Conservation (phyloP, 2,329 filamentous ascomycete genomes). For the Coniella vitis region DNA sequence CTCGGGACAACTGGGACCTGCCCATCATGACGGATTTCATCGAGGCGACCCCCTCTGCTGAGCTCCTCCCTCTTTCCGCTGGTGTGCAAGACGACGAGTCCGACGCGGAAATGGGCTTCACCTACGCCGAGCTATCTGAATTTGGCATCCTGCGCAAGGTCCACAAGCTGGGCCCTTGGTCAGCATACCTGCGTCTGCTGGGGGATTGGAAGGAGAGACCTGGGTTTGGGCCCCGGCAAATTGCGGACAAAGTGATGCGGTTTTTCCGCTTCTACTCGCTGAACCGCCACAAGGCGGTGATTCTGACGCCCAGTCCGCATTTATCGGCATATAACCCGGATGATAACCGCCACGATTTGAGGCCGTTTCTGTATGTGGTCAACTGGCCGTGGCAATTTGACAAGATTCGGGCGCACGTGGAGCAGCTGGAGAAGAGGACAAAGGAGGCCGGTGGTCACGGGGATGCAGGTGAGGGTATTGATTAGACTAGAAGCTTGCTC, state of each 20-base stretch:
- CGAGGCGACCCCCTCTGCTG: constrained; percentile 48
- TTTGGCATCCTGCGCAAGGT: constrained; percentile 35
- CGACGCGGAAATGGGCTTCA: constrained; percentile 36
- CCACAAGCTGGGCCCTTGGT: constrained; percentile 35
- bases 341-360: constrained; percentile 33
- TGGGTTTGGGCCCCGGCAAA: constrained; percentile 26
- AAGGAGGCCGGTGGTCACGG: constrained; percentile 12
- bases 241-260: constrained; percentile 36
- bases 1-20: constrained; percentile 47
- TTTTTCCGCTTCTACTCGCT: constrained; percentile 49
- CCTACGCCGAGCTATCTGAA: constrained; percentile 33
- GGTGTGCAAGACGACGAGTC: constrained; percentile 33
- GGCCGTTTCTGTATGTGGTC: constrained; percentile 35
- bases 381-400: constrained; percentile 34
- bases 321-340: constrained; percentile 31
- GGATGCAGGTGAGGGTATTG: neutral
- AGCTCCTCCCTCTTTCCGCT: constrained; percentile 37
- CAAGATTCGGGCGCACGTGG: constrained; percentile 33
- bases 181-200: constrained; percentile 31
- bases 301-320: constrained; percentile 51
- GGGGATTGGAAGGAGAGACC: constrained; percentile 29
- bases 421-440: constrained; percentile 25
- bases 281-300: constrained; percentile 60
- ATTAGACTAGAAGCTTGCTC: no score
- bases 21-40: constrained; percentile 60